phyloP scores from a whole-genome alignment of 306 rosid species.

The Cicer chorassanicum region DNA sequence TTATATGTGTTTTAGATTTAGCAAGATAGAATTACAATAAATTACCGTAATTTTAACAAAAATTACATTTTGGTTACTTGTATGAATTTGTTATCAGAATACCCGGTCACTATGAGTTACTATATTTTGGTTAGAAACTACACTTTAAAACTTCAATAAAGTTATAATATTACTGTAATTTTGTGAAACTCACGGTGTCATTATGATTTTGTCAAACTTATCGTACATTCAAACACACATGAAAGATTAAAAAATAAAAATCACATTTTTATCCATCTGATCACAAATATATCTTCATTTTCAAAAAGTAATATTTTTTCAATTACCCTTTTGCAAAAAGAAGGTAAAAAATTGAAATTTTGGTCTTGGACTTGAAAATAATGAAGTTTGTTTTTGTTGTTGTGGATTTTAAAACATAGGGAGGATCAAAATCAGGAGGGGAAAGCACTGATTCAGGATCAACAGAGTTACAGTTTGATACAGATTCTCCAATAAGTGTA shows the following conservation, averaged over 20 bases:
- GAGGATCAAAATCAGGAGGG: constrained; percentile 79
- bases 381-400: no score
- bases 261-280: no score
- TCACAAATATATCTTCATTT: constrained; percentile 8
- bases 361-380: neutral
- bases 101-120: no score
- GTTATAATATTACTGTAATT: neutral
- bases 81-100: no score
- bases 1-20: no score
- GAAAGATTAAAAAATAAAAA: no score
- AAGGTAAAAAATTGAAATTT: neutral
- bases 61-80: no score
- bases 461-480: constrained; percentile 67
- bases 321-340: neutral
- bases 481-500: constrained; percentile 77
- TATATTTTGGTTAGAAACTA: rapidly evolving
- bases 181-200: neutral
- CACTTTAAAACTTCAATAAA: no score
- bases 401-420: constrained; percentile 51
- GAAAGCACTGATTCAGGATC: constrained; percentile 94
- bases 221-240: no score
- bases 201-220: no score
- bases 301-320: neutral
- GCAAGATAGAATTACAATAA: no score
- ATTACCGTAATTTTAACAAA: no score